Conservation (phyloP, 441 rosid species). For the Codiaeum variegatum region DNA sequence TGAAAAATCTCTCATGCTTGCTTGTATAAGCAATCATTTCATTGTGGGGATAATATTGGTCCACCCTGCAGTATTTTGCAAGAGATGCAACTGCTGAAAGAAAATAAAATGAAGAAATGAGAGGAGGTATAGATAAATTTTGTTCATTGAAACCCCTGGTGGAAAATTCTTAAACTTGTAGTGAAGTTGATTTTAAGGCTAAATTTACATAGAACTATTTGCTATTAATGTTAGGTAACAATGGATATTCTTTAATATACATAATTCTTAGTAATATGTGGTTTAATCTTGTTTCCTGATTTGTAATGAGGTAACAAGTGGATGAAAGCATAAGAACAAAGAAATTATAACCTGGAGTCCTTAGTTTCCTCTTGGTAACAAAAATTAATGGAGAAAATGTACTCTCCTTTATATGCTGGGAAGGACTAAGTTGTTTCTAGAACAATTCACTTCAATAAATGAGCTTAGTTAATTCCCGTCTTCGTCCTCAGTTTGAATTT, state of each 20-base stretch:
- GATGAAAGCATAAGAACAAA: background rate
- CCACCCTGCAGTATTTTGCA: background rate
- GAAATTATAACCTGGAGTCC: background rate
- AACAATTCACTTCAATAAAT: background rate
- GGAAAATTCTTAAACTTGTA: background rate
- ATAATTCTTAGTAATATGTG: background rate
- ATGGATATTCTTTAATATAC: background rate
- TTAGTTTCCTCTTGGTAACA: background rate
- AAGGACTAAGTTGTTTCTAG: background rate
- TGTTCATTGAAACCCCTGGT: background rate
- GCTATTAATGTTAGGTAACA: background rate
- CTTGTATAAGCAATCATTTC: background rate
- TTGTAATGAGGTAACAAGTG: background rate
- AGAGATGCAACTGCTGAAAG: background rate
- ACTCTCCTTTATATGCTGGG: background rate
- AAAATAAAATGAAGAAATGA: background rate
- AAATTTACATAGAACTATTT: background rate
- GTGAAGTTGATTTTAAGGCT: background rate
- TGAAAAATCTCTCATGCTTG: background rate
- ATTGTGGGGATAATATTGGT: background rate
- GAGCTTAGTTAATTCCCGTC: background rate
- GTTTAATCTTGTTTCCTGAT: background rate
- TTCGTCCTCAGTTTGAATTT: background rate
- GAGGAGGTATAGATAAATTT: background rate
- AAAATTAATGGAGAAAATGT: background rate